These are phyloP conservation scores for Sclerotinia trifoliorum DNA, from an alignment of 2,329 filamentous ascomycete species.

Conservation along the genomic window DNA sequence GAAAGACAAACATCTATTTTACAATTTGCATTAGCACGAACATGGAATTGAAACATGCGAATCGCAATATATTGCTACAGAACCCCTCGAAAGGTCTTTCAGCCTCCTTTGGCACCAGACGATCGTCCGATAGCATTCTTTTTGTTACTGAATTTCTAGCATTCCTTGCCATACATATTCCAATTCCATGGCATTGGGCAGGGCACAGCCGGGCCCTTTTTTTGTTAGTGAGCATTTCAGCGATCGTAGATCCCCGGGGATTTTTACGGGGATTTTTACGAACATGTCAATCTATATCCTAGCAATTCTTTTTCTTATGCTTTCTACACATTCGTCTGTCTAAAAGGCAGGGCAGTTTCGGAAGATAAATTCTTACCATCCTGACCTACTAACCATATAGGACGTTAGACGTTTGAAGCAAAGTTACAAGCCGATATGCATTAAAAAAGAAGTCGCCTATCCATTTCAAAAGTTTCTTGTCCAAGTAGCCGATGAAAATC, in stretches of 20 bases:
- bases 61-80: background rate
- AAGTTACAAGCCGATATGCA: too few relatives aligned
- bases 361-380: too few relatives aligned
- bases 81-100: background rate
- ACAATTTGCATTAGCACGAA: background rate
- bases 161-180: background rate
- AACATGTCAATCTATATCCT: background rate
- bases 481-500: too few relatives aligned
- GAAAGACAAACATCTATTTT: background rate
- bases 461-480: too few relatives aligned
- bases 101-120: background rate
- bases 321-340: background rate
- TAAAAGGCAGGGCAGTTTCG: background rate
- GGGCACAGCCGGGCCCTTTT: background rate
- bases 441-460: too few relatives aligned
- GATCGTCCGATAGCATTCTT: background rate
- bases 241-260: background rate
- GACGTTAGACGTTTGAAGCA: too few relatives aligned
- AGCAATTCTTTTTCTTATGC: too few relatives aligned
- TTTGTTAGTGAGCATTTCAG: background rate
- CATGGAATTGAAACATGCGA: slow-evolving; percentile 4
- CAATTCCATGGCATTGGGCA: background rate
- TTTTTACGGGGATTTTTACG: background rate
- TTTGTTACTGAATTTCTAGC: background rate
- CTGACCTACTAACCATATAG: too few relatives aligned